Evolutionary conservation across 257 asterid genomes (phyloP), one percentile per base, ranked within the genome.

Genomic region (Voacanga thouarsii): DNA sequence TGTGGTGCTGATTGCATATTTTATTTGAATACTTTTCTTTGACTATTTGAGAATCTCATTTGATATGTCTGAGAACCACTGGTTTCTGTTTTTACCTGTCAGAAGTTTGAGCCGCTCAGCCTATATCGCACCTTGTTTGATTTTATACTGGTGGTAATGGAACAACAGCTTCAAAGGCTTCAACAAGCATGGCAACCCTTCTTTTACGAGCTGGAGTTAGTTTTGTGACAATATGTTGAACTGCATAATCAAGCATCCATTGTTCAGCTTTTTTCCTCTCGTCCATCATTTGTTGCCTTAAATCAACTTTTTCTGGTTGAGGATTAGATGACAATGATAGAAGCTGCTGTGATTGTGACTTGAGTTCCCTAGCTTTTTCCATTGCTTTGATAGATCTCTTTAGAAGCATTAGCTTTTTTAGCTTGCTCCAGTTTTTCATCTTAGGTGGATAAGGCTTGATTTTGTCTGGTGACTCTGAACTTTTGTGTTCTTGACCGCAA

Each of bases 171-270:
- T 96, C 98, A 70, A 96, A 96, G 47, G 99, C 97, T 85, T 93
- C 99, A 18, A 96, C 98, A 12, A 96, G 98, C 99, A 93, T 91
- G 8, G 91, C 87, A 70, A 96, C 99, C 84, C 95, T 83, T 88
- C 84, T 84, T 83, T 89, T 93, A 57, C 97, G 79, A 26, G 96
- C 86, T 19, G 97, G 96, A 77, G 92, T 93, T 67, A 96, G 85
- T 74, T 83, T 88, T 4, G 86, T 87, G 56, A 93, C 97, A 67
- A 90, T 92, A 74, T 93, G 85, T 71, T 87, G 97, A 75, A 96
- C 94, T 45, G 98, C 97, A 77, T 93, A 92, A 80, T 93, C 99
- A 4, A 96, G 86, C 99, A 96, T 93, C 99, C 98, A 96, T 83
- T 96, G 94, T 84, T 93, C 94, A 0, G 98, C 97, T 79, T 90